Evolutionary conservation across 345 rosid genomes (phyloP), one percentile per base, ranked within the genome.

Genomic region (Gossypium stocksii): DNA sequence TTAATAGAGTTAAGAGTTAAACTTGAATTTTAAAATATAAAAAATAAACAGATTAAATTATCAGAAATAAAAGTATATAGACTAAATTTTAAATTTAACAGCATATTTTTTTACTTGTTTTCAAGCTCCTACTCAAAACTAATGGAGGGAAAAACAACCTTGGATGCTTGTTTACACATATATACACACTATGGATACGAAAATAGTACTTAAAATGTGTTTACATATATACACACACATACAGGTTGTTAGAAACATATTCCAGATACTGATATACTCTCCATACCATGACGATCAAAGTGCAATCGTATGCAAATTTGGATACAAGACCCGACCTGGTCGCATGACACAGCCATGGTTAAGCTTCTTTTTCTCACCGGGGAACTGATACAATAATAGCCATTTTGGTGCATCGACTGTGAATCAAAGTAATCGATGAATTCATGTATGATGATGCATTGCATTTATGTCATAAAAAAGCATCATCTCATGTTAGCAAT

Each of bases 1-100:
- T 34, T 34, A 34, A 34, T 0, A 34, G 0, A 1, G 7, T 4
- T 34, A 34, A 34, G 0, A 34, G 0, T 34, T 34, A 1, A 34
- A 34, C 6, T 34, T 34, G 0, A 34, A 34, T 34, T 4, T 34
- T 34, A 34, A 34, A 29, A 29, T 29, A 0, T 29, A 0, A 29
- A 29, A 4, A 29, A 1, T 29, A 29, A 29, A 29, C 0, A 29
- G 0, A 3, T 29, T 29, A 29, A 3, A 29, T 3, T 29, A 0
- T 0, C 1, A 0, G 3, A 29, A 29, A 3, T 3, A 29, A 29
- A 34, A 4, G 1, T 1, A 34, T 34, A 34, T 34, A 0, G 1
- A 1, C 41, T 34, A 34, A 34, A 34, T 34, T 34, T 0, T 1
- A 34, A 34, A 34, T 34, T 34, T 34, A 29, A 29, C 1, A 29